phyloP scores from a whole-genome alignment of 1,284 basidiomycete genomes.

The Trametes sp. region DNA sequence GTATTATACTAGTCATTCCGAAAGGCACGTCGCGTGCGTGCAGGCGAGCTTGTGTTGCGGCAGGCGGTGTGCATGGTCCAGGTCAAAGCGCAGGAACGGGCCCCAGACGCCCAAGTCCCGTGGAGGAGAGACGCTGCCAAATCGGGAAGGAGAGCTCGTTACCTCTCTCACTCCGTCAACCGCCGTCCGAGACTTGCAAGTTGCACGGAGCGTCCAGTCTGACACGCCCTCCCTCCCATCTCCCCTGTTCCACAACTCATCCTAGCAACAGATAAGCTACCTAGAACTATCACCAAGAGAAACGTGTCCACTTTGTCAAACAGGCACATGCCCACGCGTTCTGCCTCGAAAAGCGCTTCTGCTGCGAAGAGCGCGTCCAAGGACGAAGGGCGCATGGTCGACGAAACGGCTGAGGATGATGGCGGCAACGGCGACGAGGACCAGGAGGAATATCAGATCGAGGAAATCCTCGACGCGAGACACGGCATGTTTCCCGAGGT shows the following conservation, averaged over 20 bases:
- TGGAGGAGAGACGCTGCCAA: no score
- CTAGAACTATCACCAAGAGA: constrained; percentile 23
- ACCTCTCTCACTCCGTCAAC: no score
- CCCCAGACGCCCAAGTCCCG: no score
- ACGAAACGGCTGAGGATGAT: constrained; percentile 28
- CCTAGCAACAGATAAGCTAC: constrained; percentile 24
- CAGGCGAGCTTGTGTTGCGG: no score
- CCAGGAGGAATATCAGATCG: constrained; percentile 79
- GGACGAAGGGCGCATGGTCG: constrained; percentile 29
- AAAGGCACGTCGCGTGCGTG: no score
- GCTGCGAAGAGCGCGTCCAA: constrained; percentile 28
- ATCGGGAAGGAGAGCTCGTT: no score
- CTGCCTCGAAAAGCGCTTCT: constrained; percentile 27
- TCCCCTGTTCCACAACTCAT: constrained; percentile 5
- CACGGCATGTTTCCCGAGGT: constrained; percentile 66
- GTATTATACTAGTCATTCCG: no score
- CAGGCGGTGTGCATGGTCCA: no score
- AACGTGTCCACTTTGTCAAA: constrained; percentile 33
- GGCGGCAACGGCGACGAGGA: constrained; percentile 39
- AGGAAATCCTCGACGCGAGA: constrained; percentile 70
- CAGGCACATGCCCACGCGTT: constrained; percentile 29
- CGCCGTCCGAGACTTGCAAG: no score
- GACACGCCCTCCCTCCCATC: constrained; percentile 3
- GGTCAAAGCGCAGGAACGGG: no score
- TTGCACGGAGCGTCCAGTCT: constrained; percentile 9